phyloP scores from a whole-genome alignment of 2,329 filamentous ascomycete genomes.

The Cladophialophora yegresii region DNA sequence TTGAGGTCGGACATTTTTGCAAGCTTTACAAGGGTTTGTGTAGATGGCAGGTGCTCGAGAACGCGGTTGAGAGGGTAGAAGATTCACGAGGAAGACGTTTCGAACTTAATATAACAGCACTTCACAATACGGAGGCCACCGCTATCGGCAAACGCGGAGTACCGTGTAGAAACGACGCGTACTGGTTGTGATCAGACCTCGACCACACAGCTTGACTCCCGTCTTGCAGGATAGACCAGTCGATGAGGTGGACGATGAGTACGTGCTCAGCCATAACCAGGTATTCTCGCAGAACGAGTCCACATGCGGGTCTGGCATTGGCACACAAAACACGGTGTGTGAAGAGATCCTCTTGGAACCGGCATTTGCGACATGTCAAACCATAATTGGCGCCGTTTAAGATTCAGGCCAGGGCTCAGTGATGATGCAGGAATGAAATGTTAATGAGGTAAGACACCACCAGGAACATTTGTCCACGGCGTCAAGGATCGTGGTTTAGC shows the following conservation, averaged over 20 bases:
- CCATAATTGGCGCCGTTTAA: slow-evolving; percentile 21
- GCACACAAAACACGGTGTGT: slow-evolving; percentile 5
- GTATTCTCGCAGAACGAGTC: neutral
- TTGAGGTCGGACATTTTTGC: slow-evolving; percentile 68
- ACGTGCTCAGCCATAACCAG: neutral
- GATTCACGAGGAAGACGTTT: neutral
- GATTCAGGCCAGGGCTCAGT: slow-evolving; percentile 28
- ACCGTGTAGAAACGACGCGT: neutral
- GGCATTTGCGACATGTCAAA: slow-evolving; percentile 3
- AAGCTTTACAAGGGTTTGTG: neutral
- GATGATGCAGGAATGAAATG: slow-evolving; percentile 30
- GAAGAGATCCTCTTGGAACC: neutral
- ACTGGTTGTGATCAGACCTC: slow-evolving; percentile 3
- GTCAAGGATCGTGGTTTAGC: neutral
- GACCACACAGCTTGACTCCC: neutral
- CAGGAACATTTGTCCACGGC: neutral
- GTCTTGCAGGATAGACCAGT: neutral
- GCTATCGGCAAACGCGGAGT: no score
- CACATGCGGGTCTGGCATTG: slow-evolving; percentile 5
- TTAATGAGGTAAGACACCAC: slow-evolving; percentile 4
- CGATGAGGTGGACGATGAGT: neutral
- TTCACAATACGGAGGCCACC: neutral
- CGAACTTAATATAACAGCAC: slow-evolving; percentile 4
- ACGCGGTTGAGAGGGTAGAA: neutral
- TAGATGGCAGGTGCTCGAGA: neutral